phyloP scores from a whole-genome alignment of 139 green algal species.

The Tetratostichococcus sp. region DNA sequence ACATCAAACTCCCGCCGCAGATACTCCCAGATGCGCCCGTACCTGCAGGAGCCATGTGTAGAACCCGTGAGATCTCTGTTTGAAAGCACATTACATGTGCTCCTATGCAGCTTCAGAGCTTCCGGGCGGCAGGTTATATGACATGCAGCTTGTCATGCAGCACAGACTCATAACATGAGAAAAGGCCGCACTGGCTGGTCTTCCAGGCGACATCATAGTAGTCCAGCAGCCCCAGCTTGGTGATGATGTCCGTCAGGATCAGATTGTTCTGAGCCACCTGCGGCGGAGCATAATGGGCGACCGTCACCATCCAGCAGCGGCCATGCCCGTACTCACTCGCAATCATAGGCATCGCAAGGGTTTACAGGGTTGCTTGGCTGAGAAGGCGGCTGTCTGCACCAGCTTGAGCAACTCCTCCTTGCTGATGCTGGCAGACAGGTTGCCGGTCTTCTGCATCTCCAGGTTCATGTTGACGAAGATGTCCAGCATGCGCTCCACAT shows the following conservation, averaged over 20 bases:
- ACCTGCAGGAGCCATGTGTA: too few species aligned
- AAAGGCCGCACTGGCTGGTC: conserved; percentile 42
- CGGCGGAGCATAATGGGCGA: too few species aligned
- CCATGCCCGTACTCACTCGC: too few species aligned
- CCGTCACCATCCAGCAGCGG: too few species aligned
- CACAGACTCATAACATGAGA: too few species aligned
- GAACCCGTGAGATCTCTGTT: too few species aligned
- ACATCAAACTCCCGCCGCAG: conserved; percentile 57
- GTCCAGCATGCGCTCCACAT: conserved; percentile 49
- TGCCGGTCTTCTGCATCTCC: conserved; percentile 44
- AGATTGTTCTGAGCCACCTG: conserved; percentile 60
- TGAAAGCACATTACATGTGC: too few species aligned
- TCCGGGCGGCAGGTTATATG: too few species aligned
- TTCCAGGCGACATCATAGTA: conserved; percentile 61
- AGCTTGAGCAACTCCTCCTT: conserved; percentile 31
- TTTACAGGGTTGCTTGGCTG: too few species aligned
- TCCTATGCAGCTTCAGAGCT: too few species aligned
- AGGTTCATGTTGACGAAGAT: conserved; percentile 54
- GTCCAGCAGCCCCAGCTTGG: conserved; percentile 54
- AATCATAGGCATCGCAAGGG: too few species aligned
- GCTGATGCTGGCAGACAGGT: conserved; percentile 35
- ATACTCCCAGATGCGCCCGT: conserved; percentile 34
- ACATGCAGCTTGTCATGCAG: too few species aligned
- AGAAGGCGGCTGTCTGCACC: not conserved
- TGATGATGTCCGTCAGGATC: conserved; percentile 63